phyloP scores from a whole-genome alignment of 148 eudicot species.

The Rhododendron henanense region DNA sequence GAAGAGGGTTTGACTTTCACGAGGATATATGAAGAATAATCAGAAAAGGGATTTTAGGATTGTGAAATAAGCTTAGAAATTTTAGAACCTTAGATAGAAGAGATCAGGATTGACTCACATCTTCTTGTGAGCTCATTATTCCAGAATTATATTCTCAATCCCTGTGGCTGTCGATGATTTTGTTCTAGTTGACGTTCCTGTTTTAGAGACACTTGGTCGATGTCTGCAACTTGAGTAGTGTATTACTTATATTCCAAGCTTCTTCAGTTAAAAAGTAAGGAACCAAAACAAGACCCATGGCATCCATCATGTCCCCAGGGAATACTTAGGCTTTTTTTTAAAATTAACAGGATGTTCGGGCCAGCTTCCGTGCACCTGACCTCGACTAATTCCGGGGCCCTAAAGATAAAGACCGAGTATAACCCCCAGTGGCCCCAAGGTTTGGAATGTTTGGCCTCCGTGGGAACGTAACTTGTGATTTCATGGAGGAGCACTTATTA shows the following conservation, averaged over 20 bases:
- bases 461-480: accelerated
- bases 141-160: neutral
- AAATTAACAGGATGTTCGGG: too few relatives aligned
- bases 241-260: neutral
- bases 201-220: neutral
- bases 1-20: neutral
- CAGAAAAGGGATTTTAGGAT: neutral
- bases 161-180: neutral
- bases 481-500: too few relatives aligned
- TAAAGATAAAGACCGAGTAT: too few relatives aligned
- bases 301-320: neutral
- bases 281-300: neutral
- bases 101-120: neutral
- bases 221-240: neutral
- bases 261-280: neutral
- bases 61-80: neutral
- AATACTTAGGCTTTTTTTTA: too few relatives aligned
- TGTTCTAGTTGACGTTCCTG: neutral
- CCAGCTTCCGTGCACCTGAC: too few relatives aligned
- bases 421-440: too few relatives aligned
- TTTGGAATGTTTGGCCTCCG: too few relatives aligned
- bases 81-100: neutral
- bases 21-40: neutral
- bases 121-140: neutral
- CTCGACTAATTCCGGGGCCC: too few relatives aligned